Evolutionary conservation across 495 filamentous ascomycete genomes (phyloP).

Genomic region (Neurospora tetraspora): DNA sequence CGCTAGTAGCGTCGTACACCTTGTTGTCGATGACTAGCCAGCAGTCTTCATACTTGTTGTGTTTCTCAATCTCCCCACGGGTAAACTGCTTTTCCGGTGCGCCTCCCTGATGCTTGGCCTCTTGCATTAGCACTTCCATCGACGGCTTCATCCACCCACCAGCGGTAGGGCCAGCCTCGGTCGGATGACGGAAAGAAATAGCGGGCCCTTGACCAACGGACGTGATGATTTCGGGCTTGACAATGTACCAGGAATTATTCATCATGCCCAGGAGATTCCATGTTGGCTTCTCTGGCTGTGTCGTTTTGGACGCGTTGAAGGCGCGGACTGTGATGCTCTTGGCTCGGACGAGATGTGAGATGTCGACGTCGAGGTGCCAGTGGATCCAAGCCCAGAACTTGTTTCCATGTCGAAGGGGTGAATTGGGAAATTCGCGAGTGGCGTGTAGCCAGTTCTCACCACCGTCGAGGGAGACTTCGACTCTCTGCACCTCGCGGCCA

Average conservation of each 20-base stretch:
- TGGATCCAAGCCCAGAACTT: conserved; percentile 12
- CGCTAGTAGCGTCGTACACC: conserved; percentile 64
- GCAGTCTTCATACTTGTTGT: conserved; percentile 55
- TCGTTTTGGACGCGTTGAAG: conserved; percentile 3
- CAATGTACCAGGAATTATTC: conserved; percentile 10
- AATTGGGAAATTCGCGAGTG: conserved; percentile 1
- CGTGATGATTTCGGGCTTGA: conserved; percentile 1
- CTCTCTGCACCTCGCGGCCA: conserved; percentile 7
- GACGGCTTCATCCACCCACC: conserved; percentile 12
- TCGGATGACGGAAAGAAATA: conserved; percentile 6
- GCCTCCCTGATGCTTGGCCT: conserved; percentile 1
- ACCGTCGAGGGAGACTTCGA: conserved; percentile 7
- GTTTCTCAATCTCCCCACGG: conserved; percentile 42
- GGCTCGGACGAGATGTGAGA: conserved; percentile 2
- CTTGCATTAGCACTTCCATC: not conserved
- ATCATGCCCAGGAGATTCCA: conserved; percentile 11
- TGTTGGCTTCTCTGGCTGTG: conserved; percentile 1
- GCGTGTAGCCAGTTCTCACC: conserved; percentile 2
- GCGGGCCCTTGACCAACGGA: not conserved
- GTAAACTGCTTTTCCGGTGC: conserved; percentile 8
- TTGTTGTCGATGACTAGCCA: conserved; percentile 64
- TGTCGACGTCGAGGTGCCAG: conserved; percentile 6
- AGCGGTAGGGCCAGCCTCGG: conserved; percentile 1
- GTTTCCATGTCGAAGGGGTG: conserved; percentile 5
- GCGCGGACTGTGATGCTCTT: conserved; percentile 2